A percentile compares a stretch with the other conserved stretches of the same genome.
Evolutionary conservation across 192 early-diverging fungal genomes (phyloP).

Genomic region (Dissophora ornata): DNA sequence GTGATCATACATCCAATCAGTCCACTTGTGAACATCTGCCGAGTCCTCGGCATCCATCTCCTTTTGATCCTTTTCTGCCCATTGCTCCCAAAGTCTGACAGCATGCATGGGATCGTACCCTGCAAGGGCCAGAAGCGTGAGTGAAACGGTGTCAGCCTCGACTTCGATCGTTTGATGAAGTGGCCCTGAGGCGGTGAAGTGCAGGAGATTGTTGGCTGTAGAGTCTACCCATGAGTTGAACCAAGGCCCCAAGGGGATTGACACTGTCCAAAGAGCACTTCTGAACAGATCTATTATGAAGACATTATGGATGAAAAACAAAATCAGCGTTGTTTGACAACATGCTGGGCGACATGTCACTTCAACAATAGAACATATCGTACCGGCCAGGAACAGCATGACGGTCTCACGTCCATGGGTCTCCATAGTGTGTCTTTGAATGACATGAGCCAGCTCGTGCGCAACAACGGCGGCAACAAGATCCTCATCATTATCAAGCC

Average conservation of each 20-base stretch:
- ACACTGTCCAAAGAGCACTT: conserved; percentile 48
- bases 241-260: conserved; percentile 44
- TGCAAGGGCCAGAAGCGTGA: conserved; percentile 64
- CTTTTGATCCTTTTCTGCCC: conserved; percentile 54
- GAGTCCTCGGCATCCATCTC: conserved; percentile 38
- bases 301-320: neutral
- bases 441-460: conserved; percentile 67
- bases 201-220: conserved; percentile 30
- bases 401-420: conserved; percentile 63
- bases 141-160: conserved; percentile 62
- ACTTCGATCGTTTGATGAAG: conserved; percentile 57
- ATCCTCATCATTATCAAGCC: conserved; percentile 57
- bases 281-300: conserved; percentile 38
- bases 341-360: too few species aligned
- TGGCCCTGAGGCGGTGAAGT: conserved; percentile 31
- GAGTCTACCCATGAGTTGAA: conserved; percentile 46
- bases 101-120: conserved; percentile 68
- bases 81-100: conserved; percentile 61
- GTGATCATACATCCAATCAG: conserved; percentile 55
- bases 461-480: conserved; percentile 62
- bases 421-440: conserved; percentile 68
- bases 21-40: conserved; percentile 47
- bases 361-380: too few species aligned
- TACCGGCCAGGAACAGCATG: conserved; percentile 61
- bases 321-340: neutral